Evolutionary conservation across 108 stramenopile species (phyloP), one percentile per base, ranked within the genome.

Genomic region (Nannochloropsis salina): DNA sequence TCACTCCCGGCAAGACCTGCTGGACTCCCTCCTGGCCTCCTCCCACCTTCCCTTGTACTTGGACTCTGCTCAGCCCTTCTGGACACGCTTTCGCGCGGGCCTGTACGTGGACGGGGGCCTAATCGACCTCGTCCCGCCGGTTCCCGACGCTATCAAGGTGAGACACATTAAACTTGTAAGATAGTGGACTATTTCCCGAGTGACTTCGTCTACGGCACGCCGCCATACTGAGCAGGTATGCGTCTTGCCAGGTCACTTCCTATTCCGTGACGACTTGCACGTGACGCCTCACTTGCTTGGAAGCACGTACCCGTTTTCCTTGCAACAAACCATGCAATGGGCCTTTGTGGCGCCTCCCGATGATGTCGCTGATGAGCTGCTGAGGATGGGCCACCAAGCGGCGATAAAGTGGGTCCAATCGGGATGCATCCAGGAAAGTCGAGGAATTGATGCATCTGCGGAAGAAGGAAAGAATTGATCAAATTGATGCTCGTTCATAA

Each of bases 221-320:
- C 31, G 31, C 31, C 61, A 74, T 3, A 6, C 61, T 31, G 31
- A 31, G n/a, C 3, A 74, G 61, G 61, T 74, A n/a, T 74, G 61
- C 61, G 61, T 74, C 61, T 74, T 74, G 20, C 61, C 61, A 15
- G 61, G 61, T n/a, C 61, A 74, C 61, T 74, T 74, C n/a, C 61
- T 74, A 15, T n/a, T 74, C 61, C 61, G 61, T 15, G 6, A 74
- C 8, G 61, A 74, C 61, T n/a, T 74, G 6, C 61, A 74, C 61
- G 61, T 74, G 20, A 74, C 61, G 20, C 61, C 61, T 2, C 61
- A 74, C 61, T n/a, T 74, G 20, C 61, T 74, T n/a, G 61, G 61
- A 15, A 74, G n/a, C 20, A 74, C 20, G 20, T 74, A 74, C 61
- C 61, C 61, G 20, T 74, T 74, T n/a, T 74, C 61, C 0, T 6